phyloP scores from a whole-genome alignment of 176 grass and related monocot species.

The Guadua angustifolia region DNA sequence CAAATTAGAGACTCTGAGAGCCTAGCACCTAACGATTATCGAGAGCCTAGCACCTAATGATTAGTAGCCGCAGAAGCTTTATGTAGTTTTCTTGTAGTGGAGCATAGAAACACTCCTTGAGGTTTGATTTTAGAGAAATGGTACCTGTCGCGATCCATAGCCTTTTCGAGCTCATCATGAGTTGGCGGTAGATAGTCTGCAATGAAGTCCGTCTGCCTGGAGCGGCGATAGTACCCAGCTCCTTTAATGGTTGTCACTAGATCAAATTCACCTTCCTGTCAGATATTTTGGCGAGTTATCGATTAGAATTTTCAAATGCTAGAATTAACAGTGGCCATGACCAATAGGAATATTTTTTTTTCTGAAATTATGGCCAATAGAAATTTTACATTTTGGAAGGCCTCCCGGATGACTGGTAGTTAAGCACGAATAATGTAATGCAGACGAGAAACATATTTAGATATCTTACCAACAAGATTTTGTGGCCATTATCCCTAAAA shows the following conservation, averaged over 20 bases:
- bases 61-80: neutral
- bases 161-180: slow-evolving; percentile 59
- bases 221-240: slow-evolving; percentile 76
- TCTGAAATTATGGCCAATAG: neutral
- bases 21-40: too few species aligned
- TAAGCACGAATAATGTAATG: slow-evolving; percentile 3
- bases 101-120: neutral
- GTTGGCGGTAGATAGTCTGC: slow-evolving; percentile 71
- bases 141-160: slow-evolving; percentile 53
- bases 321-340: neutral
- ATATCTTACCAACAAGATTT: slow-evolving; percentile 69
- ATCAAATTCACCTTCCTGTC: slow-evolving; percentile 77
- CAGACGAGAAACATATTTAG: neutral
- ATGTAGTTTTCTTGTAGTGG: neutral
- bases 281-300: neutral
- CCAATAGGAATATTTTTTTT: neutral
- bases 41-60: neutral
- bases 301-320: neutral
- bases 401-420: neutral
- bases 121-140: neutral
- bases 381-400: neutral
- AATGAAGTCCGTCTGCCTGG: slow-evolving; percentile 61
- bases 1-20: too few species aligned
- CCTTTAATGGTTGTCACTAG: slow-evolving; percentile 74
- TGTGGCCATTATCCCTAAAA: slow-evolving; percentile 81